phyloP scores from a whole-genome alignment of 1,284 basidiomycete species.

The Cystobasidium slooffiae region DNA sequence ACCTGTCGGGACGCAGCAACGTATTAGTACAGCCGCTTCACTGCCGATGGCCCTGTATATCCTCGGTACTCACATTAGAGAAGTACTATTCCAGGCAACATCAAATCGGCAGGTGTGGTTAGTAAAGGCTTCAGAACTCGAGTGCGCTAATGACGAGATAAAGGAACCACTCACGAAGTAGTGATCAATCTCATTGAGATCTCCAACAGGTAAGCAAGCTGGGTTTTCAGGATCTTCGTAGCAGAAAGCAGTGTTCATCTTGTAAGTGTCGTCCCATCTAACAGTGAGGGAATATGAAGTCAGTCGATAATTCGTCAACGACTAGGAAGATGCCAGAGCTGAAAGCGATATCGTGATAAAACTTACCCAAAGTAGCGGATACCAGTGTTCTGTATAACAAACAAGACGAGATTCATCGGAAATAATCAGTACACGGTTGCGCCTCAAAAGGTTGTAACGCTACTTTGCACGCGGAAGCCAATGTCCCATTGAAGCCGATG shows the following conservation, averaged over 20 bases:
- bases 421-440: neutral
- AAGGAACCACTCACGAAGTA: constrained; percentile 22
- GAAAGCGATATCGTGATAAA: neutral
- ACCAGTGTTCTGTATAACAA: constrained; percentile 15
- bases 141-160: too few species aligned
- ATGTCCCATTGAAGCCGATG: too few species aligned
- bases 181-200: constrained; percentile 15
- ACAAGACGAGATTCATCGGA: neutral
- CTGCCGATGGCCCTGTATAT: neutral
- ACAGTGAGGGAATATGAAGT: neutral
- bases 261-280: constrained; percentile 27
- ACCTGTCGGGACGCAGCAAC: constrained; percentile 24
- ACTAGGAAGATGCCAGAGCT: neutral
- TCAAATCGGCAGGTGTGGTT: neutral
- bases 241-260: constrained; percentile 36
- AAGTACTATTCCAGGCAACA: constrained; percentile 6
- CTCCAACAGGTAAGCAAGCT: constrained; percentile 21
- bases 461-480: too few species aligned
- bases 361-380: constrained; percentile 23
- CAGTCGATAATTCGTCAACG: too few species aligned
- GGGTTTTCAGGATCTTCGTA: constrained; percentile 36
- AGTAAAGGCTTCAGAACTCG: too few species aligned
- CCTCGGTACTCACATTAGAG: constrained; percentile 12
- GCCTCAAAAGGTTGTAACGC: too few species aligned
- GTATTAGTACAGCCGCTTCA: neutral